Evolutionary conservation across 2,329 filamentous ascomycete species (phyloP), one percentile per base, ranked within the genome.

Genomic region (Epichloe brachyelytri): DNA sequence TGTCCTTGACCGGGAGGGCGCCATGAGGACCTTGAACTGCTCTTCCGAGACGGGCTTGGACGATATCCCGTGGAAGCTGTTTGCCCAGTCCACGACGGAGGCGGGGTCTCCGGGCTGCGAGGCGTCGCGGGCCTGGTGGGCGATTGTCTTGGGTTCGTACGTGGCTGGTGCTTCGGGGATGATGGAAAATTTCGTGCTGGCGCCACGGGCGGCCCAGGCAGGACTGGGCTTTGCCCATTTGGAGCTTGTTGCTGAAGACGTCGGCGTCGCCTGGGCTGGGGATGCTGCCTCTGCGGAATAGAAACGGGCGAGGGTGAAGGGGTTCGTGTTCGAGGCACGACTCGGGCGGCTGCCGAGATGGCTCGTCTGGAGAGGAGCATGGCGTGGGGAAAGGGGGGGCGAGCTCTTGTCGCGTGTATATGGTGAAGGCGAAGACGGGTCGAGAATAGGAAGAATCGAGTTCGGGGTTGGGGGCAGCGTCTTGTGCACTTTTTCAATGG

Each of bases 51-150:
- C 95, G 0, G 88, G 77, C 36, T 73, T 72, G 0, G 77, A 75
- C 37, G 83, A 85, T 17, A 95, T 78, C 12, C 88, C 87, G 66
- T 91, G 82, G 72, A 84, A 95, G 14, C 87, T 94, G 46, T 78
- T 81, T 19, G 84, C 80, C 90, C 90, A 95, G 75, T 95, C 85
- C 54, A 80, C 17, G 7, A 53, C 55, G 22, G 46, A n/a, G 19
- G 43, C 12, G 20, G 45, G 30, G 48, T 38, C 43, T 22, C 52
- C 36, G 43, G 49, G 11, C 30, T 38, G 5, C 33, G 46, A 36
- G 45, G 48, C 43, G 46, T 53, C 19, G 57, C 19, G 15, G 4
- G 50, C 14, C 46, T 48, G 47, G 54, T 52, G 49, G 48, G 51
- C 48, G 46, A 56, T 50, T 46, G 51, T 58, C 50, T 46, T 55